phyloP scores from a whole-genome alignment of 2,329 filamentous ascomycete genomes.

The Ophiocordyceps camponoti-floridani region DNA sequence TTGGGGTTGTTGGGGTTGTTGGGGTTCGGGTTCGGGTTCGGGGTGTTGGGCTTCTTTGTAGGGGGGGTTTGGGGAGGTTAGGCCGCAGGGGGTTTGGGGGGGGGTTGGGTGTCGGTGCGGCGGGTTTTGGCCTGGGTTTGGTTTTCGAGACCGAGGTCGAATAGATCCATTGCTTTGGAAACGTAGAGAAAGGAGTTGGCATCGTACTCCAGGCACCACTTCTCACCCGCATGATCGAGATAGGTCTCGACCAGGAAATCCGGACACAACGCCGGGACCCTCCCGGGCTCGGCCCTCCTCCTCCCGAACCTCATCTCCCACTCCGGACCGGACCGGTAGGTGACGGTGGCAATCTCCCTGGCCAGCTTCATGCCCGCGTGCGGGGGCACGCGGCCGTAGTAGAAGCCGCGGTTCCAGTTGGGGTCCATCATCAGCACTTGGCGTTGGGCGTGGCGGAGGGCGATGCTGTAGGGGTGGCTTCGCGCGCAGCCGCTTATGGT shows the following conservation, averaged over 20 bases:
- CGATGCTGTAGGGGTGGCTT: slow-evolving; percentile 93
- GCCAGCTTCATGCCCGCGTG: slow-evolving; percentile 97
- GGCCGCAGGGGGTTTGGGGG: slow-evolving; percentile 35
- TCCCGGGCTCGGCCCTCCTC: slow-evolving; percentile 65
- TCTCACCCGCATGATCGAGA: slow-evolving; percentile 92
- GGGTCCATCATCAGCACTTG: slow-evolving; percentile 99
- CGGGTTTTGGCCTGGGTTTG: slow-evolving; percentile 45
- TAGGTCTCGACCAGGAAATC: slow-evolving; percentile 98
- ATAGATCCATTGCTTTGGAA: slow-evolving; percentile 97
- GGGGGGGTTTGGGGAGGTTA: slow-evolving; percentile 66
- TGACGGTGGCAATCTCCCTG: slow-evolving; percentile 92
- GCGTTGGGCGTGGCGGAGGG: slow-evolving; percentile 93
- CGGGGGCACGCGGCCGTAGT: slow-evolving; percentile 75
- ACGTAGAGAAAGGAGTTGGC: slow-evolving; percentile 91
- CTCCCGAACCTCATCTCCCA: slow-evolving; percentile 94
- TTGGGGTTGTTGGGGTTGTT: too few species aligned
- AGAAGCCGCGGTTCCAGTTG: slow-evolving; percentile 90
- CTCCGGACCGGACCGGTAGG: slow-evolving; percentile 88
- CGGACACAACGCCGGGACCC: slow-evolving; percentile 83
- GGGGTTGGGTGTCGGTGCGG: slow-evolving; percentile 34
- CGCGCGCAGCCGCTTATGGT: slow-evolving; percentile 87
- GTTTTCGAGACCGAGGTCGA: slow-evolving; percentile 65
- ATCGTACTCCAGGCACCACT: slow-evolving; percentile 94
- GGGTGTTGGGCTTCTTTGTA: slow-evolving; percentile 60
- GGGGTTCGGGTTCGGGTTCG: too few species aligned